These are phyloP conservation scores for Corylus avellana DNA, from an alignment of 306 rosid genomes.

Conservation along the genomic window DNA sequence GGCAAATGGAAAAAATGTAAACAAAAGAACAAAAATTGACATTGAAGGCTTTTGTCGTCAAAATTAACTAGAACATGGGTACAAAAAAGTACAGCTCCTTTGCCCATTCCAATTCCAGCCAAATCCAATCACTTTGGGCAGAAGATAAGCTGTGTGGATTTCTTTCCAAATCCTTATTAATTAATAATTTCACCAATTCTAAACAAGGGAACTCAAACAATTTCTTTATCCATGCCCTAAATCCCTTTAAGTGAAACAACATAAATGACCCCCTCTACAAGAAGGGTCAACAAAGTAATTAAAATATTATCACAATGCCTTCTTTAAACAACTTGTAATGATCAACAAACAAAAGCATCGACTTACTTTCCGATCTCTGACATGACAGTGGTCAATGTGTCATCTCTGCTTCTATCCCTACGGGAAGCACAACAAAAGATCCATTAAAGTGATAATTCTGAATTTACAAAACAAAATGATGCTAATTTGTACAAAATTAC, in stretches of 20 bases:
- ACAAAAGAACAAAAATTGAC: neutral
- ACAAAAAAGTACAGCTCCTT: neutral
- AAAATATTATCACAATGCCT: neutral
- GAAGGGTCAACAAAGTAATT: neutral
- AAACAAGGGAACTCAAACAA: neutral
- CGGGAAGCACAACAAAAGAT: constrained; percentile 23
- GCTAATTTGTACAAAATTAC: constrained; percentile 35
- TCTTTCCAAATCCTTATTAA: neutral
- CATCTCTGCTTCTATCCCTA: constrained; percentile 68
- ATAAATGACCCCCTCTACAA: neutral
- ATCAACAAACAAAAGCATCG: constrained; percentile 15
- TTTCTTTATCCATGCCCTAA: neutral
- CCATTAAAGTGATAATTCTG: constrained; percentile 17
- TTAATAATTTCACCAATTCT: neutral
- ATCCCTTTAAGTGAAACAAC: neutral
- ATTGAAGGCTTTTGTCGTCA: neutral
- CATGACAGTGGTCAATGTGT: constrained; percentile 21
- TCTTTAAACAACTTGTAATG: neutral
- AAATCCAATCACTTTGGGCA: neutral
- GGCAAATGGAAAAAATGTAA: too few relatives aligned
- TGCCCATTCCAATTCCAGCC: neutral
- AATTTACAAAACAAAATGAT: neutral
- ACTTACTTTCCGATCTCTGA: constrained; percentile 75
- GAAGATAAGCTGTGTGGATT: neutral
- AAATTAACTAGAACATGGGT: neutral